Evolutionary conservation across 2,329 filamentous ascomycete species (phyloP), one percentile per base, ranked within the genome.

Genomic region (Sporothrix sp.): DNA sequence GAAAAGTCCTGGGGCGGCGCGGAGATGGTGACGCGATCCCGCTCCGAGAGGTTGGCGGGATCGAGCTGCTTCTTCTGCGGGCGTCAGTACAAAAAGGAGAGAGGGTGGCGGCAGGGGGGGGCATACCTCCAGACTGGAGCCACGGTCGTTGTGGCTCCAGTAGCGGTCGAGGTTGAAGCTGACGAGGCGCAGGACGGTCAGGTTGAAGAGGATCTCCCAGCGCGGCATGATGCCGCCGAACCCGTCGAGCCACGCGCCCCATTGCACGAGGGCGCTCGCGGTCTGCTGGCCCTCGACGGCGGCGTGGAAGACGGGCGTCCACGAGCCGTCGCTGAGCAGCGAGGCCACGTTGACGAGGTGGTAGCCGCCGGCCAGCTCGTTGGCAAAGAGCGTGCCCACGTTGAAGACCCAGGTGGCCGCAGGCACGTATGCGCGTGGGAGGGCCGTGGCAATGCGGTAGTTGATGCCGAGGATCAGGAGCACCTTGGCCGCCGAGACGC

Each of bases 161-260:
- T 95, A 91, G 65, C 95, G 90, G 67, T 98, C 93, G 63, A 98
- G 68, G 65, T 97, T 97, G 75, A 95, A 98, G 65, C 91, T 96
- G 60, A 98, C 89, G 43, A 97, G 73, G 5, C 93, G 83, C 51
- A 98, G 71, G 23, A 97, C 84, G 3, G 91, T 96, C 55, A 98
- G 81, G 62, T 98, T 98, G 75, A 98, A 98, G 5, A 96, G 75
- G n/a, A 98, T 82, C 65, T 97, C 88, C 93, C 93, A 98, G 53
- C 91, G 79, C 0, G 84, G 74, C 63, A 95, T 82, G n/a, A 98
- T 70, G 1, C 93, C 93, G 7, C 87, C 82, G 57, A 84, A 84
- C 48, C 75, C 73, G 66, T 98, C 93, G 14, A 97, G 70, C 71
- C 79, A 85, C 38, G 72, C 70, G 7, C 82, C 89, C 72, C 84